Evolutionary conservation across 768 basidiomycete species (phyloP).

Genomic region (Mycena chlorophos): DNA sequence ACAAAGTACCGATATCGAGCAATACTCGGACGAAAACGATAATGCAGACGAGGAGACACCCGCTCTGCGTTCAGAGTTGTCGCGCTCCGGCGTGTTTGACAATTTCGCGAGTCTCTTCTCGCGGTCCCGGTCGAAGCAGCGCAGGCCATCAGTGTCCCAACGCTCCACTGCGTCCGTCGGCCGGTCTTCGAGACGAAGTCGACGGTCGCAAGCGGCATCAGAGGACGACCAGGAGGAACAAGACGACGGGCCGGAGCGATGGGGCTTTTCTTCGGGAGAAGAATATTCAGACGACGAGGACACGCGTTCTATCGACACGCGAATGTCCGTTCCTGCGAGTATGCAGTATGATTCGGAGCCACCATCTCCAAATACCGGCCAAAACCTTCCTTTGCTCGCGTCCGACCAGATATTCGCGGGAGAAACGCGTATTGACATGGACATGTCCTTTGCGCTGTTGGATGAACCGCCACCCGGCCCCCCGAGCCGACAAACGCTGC

Average conservation of each 20-base stretch:
- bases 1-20: constrained; percentile 35
- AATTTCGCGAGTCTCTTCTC: constrained; percentile 71
- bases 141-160: constrained; percentile 58
- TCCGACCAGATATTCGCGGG: constrained; percentile 82
- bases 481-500: constrained; percentile 82
- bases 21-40: constrained; percentile 19
- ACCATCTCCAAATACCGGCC: constrained; percentile 54
- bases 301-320: constrained; percentile 38
- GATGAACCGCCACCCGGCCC: constrained; percentile 79
- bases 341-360: constrained; percentile 74
- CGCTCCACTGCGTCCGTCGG: constrained; percentile 54
- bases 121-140: constrained; percentile 43
- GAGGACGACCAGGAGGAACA: constrained; percentile 58
- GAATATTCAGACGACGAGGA: constrained; percentile 47
- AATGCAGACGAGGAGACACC: constrained; percentile 32
- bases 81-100: constrained; percentile 54
- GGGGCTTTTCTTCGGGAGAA: constrained; percentile 91
- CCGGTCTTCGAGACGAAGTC: constrained; percentile 50
- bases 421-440: constrained; percentile 82
- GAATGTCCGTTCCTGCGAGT: constrained; percentile 53
- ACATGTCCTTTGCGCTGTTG: constrained; percentile 56
- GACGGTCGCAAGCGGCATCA: constrained; percentile 58
- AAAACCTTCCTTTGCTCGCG: constrained; percentile 64
- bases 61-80: constrained; percentile 28
- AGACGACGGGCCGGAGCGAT: constrained; percentile 60